Evolutionary conservation across 192 early-diverging fungal genomes (phyloP).

Genomic region (Coemansia sp.): DNA sequence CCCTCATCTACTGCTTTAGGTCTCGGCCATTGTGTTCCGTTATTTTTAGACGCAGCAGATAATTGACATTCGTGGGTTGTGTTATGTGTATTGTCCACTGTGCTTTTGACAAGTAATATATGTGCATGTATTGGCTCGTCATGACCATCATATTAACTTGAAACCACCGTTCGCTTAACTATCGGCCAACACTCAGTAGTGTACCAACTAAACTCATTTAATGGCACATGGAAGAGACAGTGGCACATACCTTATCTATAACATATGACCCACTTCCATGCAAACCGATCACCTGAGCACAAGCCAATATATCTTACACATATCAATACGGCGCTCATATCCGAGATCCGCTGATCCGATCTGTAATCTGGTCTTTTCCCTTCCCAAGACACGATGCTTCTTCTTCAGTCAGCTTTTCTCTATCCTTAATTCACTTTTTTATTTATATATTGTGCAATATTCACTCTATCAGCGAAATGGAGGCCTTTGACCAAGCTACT

Average conservation of each 20-base stretch:
- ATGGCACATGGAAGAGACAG: neutral
- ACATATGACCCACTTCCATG: neutral
- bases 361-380: neutral
- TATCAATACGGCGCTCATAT: neutral
- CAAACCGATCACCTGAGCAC: neutral
- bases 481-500: conserved; percentile 59
- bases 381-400: neutral
- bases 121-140: neutral
- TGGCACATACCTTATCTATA: neutral
- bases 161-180: neutral
- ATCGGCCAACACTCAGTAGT: neutral
- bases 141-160: neutral
- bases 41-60: neutral
- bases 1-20: neutral
- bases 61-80: neutral
- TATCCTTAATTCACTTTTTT: neutral
- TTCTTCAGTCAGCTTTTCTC: neutral
- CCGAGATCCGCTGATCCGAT: neutral
- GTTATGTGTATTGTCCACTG: neutral
- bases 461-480: conserved; percentile 1
- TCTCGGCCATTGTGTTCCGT: neutral
- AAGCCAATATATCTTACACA: neutral
- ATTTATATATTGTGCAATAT: neutral
- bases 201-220: neutral
- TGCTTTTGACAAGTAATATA: neutral